A percentile compares a stretch with the other conserved stretches of the same genome.
phyloP scores from a whole-genome alignment of 768 basidiomycete species.

The Podaxis mareebaensis region DNA sequence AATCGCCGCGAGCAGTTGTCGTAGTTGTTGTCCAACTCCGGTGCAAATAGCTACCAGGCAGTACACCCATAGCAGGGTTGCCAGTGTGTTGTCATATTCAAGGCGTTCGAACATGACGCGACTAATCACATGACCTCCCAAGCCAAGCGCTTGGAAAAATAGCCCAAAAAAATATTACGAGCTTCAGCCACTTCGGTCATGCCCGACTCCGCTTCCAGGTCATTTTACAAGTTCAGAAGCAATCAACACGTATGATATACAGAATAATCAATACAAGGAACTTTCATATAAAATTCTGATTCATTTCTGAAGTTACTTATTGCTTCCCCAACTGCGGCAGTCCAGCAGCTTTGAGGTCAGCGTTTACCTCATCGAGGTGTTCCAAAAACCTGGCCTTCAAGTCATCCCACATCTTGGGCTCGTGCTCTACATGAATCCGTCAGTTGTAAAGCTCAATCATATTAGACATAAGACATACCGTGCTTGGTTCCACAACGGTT shows the following conservation, averaged over 20 bases:
- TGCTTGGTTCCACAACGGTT: constrained; percentile 59
- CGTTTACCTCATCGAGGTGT: constrained; percentile 57
- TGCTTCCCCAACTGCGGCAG: constrained; percentile 31
- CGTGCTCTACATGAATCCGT: constrained; percentile 43
- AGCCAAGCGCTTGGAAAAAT: background rate
- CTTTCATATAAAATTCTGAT: background rate
- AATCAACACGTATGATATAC: too few relatives aligned
- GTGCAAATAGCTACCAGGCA: too few relatives aligned
- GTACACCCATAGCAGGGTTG: background rate
- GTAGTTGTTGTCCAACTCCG: background rate
- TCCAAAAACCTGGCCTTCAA: constrained; percentile 58
- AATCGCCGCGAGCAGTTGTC: background rate
- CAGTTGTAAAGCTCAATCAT: background rate
- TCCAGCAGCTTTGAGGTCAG: constrained; percentile 43
- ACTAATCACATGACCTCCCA: constrained; percentile 1
- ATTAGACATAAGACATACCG: constrained; percentile 32
- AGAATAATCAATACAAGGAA: too few relatives aligned
- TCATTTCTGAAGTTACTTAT: background rate
- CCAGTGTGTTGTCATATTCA: background rate
- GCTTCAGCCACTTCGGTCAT: too few relatives aligned
- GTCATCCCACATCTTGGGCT: constrained; percentile 68
- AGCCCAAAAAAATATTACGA: background rate
- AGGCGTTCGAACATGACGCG: background rate
- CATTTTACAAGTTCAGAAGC: too few relatives aligned
- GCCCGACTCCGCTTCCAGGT: too few relatives aligned